Evolutionary conservation across 345 rosid genomes (phyloP).

Genomic region (Conringia planisiliqua): DNA sequence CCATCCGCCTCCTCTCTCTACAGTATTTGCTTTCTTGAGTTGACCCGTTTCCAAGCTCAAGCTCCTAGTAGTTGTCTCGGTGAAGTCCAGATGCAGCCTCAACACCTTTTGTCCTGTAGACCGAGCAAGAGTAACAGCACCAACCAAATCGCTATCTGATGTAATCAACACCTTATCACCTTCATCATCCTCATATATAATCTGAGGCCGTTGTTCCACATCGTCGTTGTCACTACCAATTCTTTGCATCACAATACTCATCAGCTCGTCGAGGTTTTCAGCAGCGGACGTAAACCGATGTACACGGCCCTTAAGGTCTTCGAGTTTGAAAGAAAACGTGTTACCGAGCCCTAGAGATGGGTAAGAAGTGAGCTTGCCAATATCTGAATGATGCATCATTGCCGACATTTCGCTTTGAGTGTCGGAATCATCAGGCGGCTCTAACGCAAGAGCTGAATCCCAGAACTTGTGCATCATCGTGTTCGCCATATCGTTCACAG

Average conservation of each 20-base stretch:
- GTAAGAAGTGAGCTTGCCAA: slow-evolving; percentile 50
- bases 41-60: slow-evolving; percentile 15
- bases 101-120: slow-evolving; percentile 73
- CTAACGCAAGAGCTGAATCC: slow-evolving; percentile 95
- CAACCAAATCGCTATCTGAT: slow-evolving; percentile 66
- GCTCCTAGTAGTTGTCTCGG: slow-evolving; percentile 35
- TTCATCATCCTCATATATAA: slow-evolving; percentile 95
- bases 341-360: slow-evolving; percentile 80
- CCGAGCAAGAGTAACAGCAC: slow-evolving; percentile 69
- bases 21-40: slow-evolving; percentile 6
- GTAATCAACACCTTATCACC: slow-evolving; percentile 83
- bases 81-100: slow-evolving; percentile 68
- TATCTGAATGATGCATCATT: slow-evolving; percentile 64
- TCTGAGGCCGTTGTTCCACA: slow-evolving; percentile 51
- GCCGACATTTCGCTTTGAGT: slow-evolving; percentile 90
- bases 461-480: slow-evolving; percentile 99
- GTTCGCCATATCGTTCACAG: slow-evolving; percentile 84
- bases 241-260: slow-evolving; percentile 64
- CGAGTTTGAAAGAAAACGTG: slow-evolving; percentile 80
- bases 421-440: slow-evolving; percentile 85
- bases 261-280: slow-evolving; percentile 75
- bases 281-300: slow-evolving; percentile 76
- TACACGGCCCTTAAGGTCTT: slow-evolving; percentile 81
- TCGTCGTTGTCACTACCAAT: slow-evolving; percentile 43
- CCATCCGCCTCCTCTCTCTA: slow-evolving; percentile 32